phyloP scores from a whole-genome alignment of 164 flowering plant genomes.

The Euptelea pleiosperma region DNA sequence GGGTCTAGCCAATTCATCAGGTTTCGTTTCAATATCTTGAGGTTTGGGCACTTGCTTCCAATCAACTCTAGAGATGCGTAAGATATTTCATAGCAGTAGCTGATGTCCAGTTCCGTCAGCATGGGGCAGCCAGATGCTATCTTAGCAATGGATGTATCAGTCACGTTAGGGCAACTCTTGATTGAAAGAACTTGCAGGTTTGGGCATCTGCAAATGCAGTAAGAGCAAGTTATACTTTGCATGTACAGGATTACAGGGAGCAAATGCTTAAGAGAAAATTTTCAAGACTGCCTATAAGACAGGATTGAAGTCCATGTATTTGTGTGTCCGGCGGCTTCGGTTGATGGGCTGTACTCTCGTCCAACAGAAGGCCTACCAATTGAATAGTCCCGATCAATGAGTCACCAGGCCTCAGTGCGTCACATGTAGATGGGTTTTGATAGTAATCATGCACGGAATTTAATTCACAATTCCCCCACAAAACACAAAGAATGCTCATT shows the following conservation, averaged over 20 bases:
- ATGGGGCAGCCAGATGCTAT: constrained; percentile 53
- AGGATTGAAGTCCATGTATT: too few species aligned
- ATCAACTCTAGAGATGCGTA: constrained; percentile 55
- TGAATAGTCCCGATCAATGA: too few species aligned
- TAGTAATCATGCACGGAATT: too few species aligned
- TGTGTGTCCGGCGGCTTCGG: too few species aligned
- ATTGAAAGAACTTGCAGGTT: constrained; percentile 71
- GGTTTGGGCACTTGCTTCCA: constrained; percentile 59
- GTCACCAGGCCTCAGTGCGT: too few species aligned
- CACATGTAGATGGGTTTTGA: too few species aligned
- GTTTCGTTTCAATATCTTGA: constrained; percentile 59
- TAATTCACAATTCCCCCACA: too few species aligned
- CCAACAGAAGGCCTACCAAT: too few species aligned
- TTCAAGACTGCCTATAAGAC: neutral
- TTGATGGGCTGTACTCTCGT: too few species aligned
- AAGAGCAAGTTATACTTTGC: neutral
- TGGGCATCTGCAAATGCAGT: constrained; percentile 54
- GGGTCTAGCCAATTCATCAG: constrained; percentile 77
- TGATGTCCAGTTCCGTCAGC: constrained; percentile 71
- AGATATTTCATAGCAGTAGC: constrained; percentile 81
- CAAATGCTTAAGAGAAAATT: neutral
- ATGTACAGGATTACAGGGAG: neutral
- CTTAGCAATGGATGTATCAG: constrained; percentile 47
- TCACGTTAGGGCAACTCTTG: constrained; percentile 68
- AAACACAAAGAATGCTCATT: too few species aligned